Evolutionary conservation across 306 rosid species (phyloP).

Genomic region (Trifolium dubium): DNA sequence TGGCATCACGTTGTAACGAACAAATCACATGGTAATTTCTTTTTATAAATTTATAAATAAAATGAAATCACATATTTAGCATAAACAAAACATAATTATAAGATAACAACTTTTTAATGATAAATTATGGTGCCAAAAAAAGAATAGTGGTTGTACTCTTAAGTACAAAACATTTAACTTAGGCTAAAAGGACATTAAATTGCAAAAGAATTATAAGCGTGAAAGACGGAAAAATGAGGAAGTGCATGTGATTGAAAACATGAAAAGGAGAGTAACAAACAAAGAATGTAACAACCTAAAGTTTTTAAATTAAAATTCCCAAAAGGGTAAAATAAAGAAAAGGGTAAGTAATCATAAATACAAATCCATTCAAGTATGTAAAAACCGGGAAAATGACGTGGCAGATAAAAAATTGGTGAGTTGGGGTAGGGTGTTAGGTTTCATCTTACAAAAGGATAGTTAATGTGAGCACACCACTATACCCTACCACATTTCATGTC

Average conservation of each 20-base stretch:
- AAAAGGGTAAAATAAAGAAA: slow-evolving; percentile 21
- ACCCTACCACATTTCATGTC: slow-evolving; percentile 40
- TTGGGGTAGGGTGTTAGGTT: slow-evolving; percentile 48
- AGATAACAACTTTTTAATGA: neutral
- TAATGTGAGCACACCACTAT: slow-evolving; percentile 34
- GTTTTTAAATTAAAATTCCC: neutral
- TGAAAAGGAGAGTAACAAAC: slow-evolving; percentile 37
- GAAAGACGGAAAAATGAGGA: slow-evolving; percentile 35
- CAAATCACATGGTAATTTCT: slow-evolving; percentile 12
- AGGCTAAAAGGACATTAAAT: slow-evolving; percentile 21
- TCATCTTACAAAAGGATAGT: slow-evolving; percentile 25
- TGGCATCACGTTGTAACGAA: slow-evolving; percentile 27
- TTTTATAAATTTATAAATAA: neutral
- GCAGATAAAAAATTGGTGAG: slow-evolving; percentile 27
- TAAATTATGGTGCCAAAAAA: neutral
- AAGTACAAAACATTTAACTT: slow-evolving; percentile 24
- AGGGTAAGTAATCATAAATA: slow-evolving; percentile 32
- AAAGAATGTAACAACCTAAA: slow-evolving; percentile 33
- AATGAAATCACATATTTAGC: slow-evolving; percentile 4
- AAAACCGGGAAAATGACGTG: slow-evolving; percentile 41
- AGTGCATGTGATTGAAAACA: slow-evolving; percentile 44
- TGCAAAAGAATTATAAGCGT: slow-evolving; percentile 16
- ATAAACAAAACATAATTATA: slow-evolving; percentile 5
- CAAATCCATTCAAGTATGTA: slow-evolving; percentile 13
- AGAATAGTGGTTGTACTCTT: slow-evolving; percentile 16